A percentile compares a stretch with the other conserved stretches of the same genome.
These are phyloP conservation scores for Fragilaria crotonensis DNA, from an alignment of 108 stramenopile species.

Conservation along the genomic window DNA sequence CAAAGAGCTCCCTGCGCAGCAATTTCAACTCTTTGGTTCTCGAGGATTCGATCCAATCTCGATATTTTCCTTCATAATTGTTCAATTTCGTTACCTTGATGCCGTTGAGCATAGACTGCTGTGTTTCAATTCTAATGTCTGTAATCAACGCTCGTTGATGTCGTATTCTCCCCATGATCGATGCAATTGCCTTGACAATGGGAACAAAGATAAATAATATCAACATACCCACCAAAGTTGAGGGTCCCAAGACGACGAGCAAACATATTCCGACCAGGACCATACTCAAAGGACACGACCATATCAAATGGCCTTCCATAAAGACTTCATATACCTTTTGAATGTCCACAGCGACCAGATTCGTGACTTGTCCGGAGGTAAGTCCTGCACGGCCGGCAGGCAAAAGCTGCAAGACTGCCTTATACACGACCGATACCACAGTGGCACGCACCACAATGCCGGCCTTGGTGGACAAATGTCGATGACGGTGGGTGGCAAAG, in stretches of 20 bases:
- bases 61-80: constrained; percentile 60
- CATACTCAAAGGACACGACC: constrained; percentile 76
- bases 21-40: constrained; percentile 45
- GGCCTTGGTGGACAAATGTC: constrained; percentile 53
- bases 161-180: constrained; percentile 55
- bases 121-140: constrained; percentile 67
- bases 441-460: constrained; percentile 54
- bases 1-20: constrained; percentile 50
- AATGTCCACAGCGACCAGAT: constrained; percentile 73
- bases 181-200: constrained; percentile 42
- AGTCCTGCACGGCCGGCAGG: constrained; percentile 48
- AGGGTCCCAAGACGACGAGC: constrained; percentile 53
- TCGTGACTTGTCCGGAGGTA: constrained; percentile 67
- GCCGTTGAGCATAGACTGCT: constrained; percentile 64
- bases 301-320: constrained; percentile 81
- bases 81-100: constrained; percentile 82
- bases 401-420: constrained; percentile 46
- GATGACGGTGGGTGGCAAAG: constrained; percentile 57
- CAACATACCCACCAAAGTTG: constrained; percentile 61
- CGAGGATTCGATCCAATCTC: constrained; percentile 29
- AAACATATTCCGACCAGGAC: constrained; percentile 62
- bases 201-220: constrained; percentile 63
- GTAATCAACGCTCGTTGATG: constrained; percentile 47
- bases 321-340: constrained; percentile 80
- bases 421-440: constrained; percentile 50